These are phyloP conservation scores for Citrus sp. DNA, from an alignment of 345 rosid species.

Conservation along the genomic window DNA sequence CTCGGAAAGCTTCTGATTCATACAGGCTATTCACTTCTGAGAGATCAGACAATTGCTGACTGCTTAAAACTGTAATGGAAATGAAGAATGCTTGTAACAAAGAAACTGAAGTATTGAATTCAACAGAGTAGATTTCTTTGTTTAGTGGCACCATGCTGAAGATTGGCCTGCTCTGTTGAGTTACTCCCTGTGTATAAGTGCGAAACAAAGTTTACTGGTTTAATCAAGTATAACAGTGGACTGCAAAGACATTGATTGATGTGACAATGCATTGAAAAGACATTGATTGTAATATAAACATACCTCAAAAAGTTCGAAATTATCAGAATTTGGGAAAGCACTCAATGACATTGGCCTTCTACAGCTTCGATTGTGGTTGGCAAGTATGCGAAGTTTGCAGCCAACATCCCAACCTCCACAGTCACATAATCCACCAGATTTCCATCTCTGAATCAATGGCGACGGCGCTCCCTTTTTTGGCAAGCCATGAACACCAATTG, in stretches of 20 bases:
- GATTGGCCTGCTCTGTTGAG: conserved; percentile 32
- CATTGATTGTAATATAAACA: not conserved
- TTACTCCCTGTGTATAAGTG: conserved; percentile 32
- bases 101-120: conserved; percentile 58
- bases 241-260: not conserved
- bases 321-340: conserved; percentile 21
- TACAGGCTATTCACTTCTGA: conserved; percentile 11
- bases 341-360: conserved; percentile 21
- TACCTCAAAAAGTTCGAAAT: conserved; percentile 67
- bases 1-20: conserved; percentile 17
- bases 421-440: conserved; percentile 72
- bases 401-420: conserved; percentile 99
- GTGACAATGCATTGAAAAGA: no score
- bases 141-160: conserved; percentile 54
- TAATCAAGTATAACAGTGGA: not conserved
- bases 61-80: conserved; percentile 44
- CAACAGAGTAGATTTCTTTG: conserved; percentile 60
- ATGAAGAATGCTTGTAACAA: conserved; percentile 70
- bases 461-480: conserved; percentile 62
- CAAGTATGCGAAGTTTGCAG: conserved; percentile 56
- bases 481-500: conserved; percentile 73
- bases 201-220: conserved; percentile 1
- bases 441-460: conserved; percentile 72
- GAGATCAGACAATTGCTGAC: conserved; percentile 36
- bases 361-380: conserved; percentile 24